phyloP scores from a whole-genome alignment of 2,329 filamentous ascomycete genomes.

The Sordariomycetes sp. region DNA sequence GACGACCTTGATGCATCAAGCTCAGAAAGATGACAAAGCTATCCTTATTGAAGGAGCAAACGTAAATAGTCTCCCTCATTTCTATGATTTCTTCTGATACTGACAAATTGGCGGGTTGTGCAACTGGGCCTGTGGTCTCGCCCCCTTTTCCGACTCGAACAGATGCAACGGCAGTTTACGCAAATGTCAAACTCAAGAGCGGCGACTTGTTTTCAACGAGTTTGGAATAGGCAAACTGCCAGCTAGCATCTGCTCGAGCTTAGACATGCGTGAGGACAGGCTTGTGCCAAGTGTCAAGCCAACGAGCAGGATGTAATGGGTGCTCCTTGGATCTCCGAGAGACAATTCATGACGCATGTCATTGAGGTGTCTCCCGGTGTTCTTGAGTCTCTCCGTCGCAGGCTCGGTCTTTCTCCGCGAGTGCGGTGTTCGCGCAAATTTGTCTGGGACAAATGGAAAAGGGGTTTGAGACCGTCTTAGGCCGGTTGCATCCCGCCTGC shows the following conservation, averaged over 20 bases:
- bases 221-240: background rate
- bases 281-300: background rate
- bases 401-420: too few relatives aligned
- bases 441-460: background rate
- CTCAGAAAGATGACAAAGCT: conserved; percentile 47
- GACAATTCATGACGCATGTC: background rate
- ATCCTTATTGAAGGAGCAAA: conserved; percentile 60
- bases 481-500: background rate
- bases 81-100: background rate
- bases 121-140: conserved; percentile 8
- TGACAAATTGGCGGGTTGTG: conserved; percentile 6
- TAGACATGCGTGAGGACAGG: background rate
- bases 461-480: background rate
- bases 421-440: background rate
- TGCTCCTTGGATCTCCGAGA: background rate
- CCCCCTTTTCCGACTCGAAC: background rate
- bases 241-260: background rate
- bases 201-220: background rate
- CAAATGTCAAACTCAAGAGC: background rate
- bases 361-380: background rate
- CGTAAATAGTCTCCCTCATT: conserved; percentile 11
- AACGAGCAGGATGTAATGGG: background rate
- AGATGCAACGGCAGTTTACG: background rate
- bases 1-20: conserved; percentile 52
- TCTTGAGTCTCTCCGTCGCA: too few relatives aligned